Base-by-base conservation (phyloP, 768 basidiomycete genomes). In the Bullera alba region DNA sequence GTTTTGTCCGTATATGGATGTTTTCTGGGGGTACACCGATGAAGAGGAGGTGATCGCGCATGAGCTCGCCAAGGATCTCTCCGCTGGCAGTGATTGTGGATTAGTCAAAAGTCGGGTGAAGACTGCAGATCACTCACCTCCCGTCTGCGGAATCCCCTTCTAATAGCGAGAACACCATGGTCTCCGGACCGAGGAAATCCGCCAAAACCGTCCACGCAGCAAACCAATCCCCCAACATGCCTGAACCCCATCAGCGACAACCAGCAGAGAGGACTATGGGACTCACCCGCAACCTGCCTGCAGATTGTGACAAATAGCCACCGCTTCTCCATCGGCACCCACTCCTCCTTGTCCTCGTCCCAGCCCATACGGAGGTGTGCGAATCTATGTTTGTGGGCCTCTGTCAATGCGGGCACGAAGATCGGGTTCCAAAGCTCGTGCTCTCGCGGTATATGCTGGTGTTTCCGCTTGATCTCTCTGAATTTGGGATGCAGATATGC, bases 161-260 rank as follows among this genome's bases (percentile, higher is more conserved):
- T 14, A 63, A 23, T 5, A 67, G 47, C 0, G 61, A 63, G 42
- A 67, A 63, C 2, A 57, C 51, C 25, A 63, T 46, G 2, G 57
- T 53, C 30, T 67, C 65, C 0, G 65, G 65, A 32, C 65, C 65
- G 5, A 67, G 42, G 41, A 59, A 67, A 28, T 67, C 65, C 5
- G 61, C 58, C n/a, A 67, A 42, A 14, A 67, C 61, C 6, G 65
- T 67, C 65, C 65, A 67, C n/a, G 57, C 51, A 2, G 61, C 56
- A 32, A 67, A 67, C 65, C 65, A 67, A 27, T 67, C 65, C 7
- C 54, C 65, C 15, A 66, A 50, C 64, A 66, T 66, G 5, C 63
- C 63, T 65, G 22, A 17, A 25, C 26, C 29, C 27, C 25, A 45
- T 41, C 26, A 43, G 39, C 23, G 8, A 19, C 12, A 25, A 14